Base-by-base conservation (phyloP, 345 rosid species). In the Stellera chamaejasme region DNA sequence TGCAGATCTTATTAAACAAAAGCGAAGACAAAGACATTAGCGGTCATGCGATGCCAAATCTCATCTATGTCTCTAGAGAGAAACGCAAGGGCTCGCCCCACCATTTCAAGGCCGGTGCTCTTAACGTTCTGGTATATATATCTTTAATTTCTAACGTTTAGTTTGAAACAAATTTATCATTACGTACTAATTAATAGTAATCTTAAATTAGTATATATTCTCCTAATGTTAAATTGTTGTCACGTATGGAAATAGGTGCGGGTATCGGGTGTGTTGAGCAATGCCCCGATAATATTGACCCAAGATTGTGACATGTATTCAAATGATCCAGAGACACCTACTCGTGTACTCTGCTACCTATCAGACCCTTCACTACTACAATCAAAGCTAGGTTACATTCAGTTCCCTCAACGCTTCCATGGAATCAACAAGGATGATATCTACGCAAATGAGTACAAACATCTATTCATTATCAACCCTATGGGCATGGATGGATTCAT, bases 21-120 rank as follows among this genome's bases (percentile, higher is more conserved):
- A 69, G 50, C 49, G 71, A 27, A 6, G 80, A 81, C 41, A 71
- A 10, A 56, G 90, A 86, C 52, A 13, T 66, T 4, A 45, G 26
- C 1, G 85, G 72, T 0, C 11, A 55, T 43, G 19, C 2, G 12
- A 45, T 87, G 83, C 88, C 95, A 43, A 87, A 77, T 23, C 76
- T 90, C 47, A 68, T 87, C 4, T 90, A 87, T 44, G 64, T 90
- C 42, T 79, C 93, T 0, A 65, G 97, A 54, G 77, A 82, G 64
- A 90, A 86, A 67, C 69, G 69, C 71, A 73, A 52, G 54, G 63
- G 64, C 27, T 69, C 70, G 27, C 74, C 61, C 11, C 95, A 90
- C 66, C 67, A 84, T 58, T 90, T 73, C 63, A 90, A 90, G 69
- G 93, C 87, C 10, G 97, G 97, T 48, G 97, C 97, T 64, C 88